Evolutionary conservation across 176 grass and related monocot species (phyloP), one percentile per base, ranked within the genome.

Genomic region (Thinopyrum elongatum): DNA sequence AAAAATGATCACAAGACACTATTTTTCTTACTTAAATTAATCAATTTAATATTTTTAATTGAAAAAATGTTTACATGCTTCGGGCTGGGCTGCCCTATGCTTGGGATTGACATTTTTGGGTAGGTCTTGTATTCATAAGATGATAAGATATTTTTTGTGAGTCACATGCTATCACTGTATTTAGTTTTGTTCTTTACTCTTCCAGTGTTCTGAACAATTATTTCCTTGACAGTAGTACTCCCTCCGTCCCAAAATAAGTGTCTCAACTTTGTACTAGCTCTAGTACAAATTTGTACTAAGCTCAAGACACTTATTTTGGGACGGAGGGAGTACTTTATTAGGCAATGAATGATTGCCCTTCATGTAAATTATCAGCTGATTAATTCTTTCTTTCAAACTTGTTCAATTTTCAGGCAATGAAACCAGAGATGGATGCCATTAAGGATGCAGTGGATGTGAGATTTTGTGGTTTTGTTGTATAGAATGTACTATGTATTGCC

Each of bases 401-500:
- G 13, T 86, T 21, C 62, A 53, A 15, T 79, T 79, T 91, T 41
- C 87, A 98, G 97, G 74, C 25, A 82, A 55, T 98, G 92, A 85
- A 35, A 42, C 90, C 97, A 71, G 94, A 95, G 79, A 64, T 98
- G 78, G 90, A 98, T 55, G 76, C 86, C 67, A 87, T 98, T n/a
- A 92, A 91, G 65, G 74, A 82, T 4, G 38, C 88, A 72, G 91
- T 82, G 60, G 68, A 94, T 94, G 97, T 96, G 90, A 79, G 89
- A 38, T 79, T 79, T 57, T 86, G 53, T 61, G 77, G 53, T 81
- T 90, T 42, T 49, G 27, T 35, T 80, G 19, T 78, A 28, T 79
- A 83, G 31, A 74, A 10, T 77, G 77, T 78, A 71, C 23, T 77
- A 28, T 82, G 9, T 88, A 80, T 88, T 35, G 34, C 27, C n/a